Percentiles rank a stretch among this genome's conserved stretches.
Evolutionary conservation across 768 basidiomycete genomes (phyloP).

Genomic region (Lactifluus piperatus): DNA sequence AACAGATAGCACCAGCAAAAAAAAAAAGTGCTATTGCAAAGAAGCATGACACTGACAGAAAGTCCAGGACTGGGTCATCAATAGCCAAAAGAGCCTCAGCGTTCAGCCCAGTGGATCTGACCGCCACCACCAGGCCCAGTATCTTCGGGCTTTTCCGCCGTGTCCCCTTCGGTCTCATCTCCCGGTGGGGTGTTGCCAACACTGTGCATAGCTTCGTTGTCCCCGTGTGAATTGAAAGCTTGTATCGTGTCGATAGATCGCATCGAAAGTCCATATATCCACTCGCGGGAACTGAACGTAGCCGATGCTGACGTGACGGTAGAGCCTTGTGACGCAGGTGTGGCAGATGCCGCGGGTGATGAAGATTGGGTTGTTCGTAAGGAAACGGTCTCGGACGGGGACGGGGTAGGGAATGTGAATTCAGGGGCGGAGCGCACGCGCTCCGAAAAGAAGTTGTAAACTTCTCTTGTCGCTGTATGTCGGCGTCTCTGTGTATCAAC

Average conservation of each 20-base stretch:
- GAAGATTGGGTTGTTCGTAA: neutral
- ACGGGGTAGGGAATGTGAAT: constrained; percentile 1
- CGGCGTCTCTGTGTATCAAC: constrained; percentile 9
- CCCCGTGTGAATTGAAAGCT: neutral
- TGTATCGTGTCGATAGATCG: neutral
- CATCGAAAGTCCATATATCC: neutral
- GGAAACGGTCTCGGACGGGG: neutral
- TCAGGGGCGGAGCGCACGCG: constrained; percentile 12
- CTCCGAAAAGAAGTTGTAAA: constrained; percentile 16
- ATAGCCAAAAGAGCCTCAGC: neutral
- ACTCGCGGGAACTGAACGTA: neutral
- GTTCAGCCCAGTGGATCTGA: constrained; percentile 13
- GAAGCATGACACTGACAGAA: neutral
- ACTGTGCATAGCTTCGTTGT: neutral
- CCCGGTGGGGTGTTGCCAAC: neutral
- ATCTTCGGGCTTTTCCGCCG: constrained; percentile 16
- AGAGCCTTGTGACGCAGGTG: neutral
- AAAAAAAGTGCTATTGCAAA: neutral
- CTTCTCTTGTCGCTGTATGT: neutral
- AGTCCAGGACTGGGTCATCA: neutral
- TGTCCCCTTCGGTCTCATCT: constrained; percentile 9
- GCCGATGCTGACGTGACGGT: neutral
- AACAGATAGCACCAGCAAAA: neutral
- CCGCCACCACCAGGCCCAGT: neutral
- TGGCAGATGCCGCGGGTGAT: neutral